Evolutionary conservation across 2,329 filamentous ascomycete species (phyloP), one percentile per base, ranked within the genome.

Genomic region (Pseudodiploospora longispora): DNA sequence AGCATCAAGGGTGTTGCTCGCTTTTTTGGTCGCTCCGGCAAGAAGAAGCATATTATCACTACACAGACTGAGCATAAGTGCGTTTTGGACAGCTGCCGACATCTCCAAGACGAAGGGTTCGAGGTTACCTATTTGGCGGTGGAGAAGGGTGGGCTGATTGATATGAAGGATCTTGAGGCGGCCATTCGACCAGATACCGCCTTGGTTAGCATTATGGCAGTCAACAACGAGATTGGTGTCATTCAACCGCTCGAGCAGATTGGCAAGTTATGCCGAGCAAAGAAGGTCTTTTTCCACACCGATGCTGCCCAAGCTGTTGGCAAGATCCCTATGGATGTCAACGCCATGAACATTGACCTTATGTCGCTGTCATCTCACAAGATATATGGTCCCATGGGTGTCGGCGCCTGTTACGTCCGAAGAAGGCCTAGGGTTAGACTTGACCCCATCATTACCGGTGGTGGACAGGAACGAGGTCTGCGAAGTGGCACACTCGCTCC

Each of bases 171-270:
- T 55, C 78, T 98, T 30, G 85, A 94, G 68, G 85, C 82, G 27
- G 88, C 91, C 27, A 94, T 98, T 50, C 81, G 86, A 48, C 90
- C 90, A 1, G 90, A 97, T 48, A 98, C 93, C 10, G 83, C 81
- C 36, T 71, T 98, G 30, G 90, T 97, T 65, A 96, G 90, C 61
- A 87, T 98, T 66, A 98, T 98, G 93, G 83, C 93, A 1, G 93
- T 98, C 59, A 98, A 98, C 74, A 98, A 98, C 65, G 93, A 98
- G 69, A 97, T 98, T 58, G 93, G 93, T 59, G 93, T 98, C n/a
- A 94, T 98, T 47, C 93, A 98, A 66, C 93, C 93, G 1, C 69
- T 98, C 47, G 86, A 88, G 56, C 81, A 95, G 69, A 98, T 98
- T 61, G 93, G 93, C 59, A 85, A 84, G 67, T 72, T 98, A 10